A percentile compares a stretch with the other conserved stretches of the same genome.
Conservation (phyloP, 2,329 filamentous ascomycete genomes). For the Colletotrichum sp. region DNA sequence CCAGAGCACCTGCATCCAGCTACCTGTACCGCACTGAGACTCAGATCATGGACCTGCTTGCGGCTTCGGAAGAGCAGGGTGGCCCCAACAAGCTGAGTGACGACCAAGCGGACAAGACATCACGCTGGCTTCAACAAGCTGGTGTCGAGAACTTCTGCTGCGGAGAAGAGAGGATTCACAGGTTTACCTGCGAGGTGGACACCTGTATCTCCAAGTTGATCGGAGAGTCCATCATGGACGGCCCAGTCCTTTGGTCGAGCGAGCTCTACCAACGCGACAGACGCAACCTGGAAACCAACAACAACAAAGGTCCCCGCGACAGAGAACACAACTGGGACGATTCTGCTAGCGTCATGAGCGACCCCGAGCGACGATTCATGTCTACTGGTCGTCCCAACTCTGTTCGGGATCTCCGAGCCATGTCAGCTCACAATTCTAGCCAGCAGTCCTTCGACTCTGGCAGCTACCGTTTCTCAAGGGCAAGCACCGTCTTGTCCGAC, state of each 20-base stretch:
- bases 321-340: slow-evolving; percentile 58
- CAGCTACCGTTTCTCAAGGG: slow-evolving; percentile 64
- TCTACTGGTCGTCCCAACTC: slow-evolving; percentile 53
- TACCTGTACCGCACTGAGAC: slow-evolving; percentile 83
- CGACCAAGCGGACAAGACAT: slow-evolving; percentile 86
- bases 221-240: slow-evolving; percentile 82
- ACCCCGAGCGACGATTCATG: slow-evolving; percentile 55
- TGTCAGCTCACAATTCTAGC: slow-evolving; percentile 67
- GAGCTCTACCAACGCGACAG: slow-evolving; percentile 85
- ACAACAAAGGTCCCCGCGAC: slow-evolving; percentile 43
- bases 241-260: slow-evolving; percentile 90
- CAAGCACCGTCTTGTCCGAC: slow-evolving; percentile 65
- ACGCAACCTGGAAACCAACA: slow-evolving; percentile 56
- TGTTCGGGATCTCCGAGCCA: slow-evolving; percentile 61
- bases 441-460: slow-evolving; percentile 75
- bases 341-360: slow-evolving; percentile 58
- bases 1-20: slow-evolving; percentile 55
- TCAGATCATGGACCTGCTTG: slow-evolving; percentile 86
- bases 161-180: slow-evolving; percentile 93
- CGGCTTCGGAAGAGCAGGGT: slow-evolving; percentile 81
- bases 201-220: slow-evolving; percentile 85
- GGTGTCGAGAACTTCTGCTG: slow-evolving; percentile 92
- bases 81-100: slow-evolving; percentile 96
- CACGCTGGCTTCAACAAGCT: slow-evolving; percentile 80
- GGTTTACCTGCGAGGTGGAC: slow-evolving; percentile 90